Conservation (phyloP, 768 basidiomycete genomes). For the Termitomyces sp. region DNA sequence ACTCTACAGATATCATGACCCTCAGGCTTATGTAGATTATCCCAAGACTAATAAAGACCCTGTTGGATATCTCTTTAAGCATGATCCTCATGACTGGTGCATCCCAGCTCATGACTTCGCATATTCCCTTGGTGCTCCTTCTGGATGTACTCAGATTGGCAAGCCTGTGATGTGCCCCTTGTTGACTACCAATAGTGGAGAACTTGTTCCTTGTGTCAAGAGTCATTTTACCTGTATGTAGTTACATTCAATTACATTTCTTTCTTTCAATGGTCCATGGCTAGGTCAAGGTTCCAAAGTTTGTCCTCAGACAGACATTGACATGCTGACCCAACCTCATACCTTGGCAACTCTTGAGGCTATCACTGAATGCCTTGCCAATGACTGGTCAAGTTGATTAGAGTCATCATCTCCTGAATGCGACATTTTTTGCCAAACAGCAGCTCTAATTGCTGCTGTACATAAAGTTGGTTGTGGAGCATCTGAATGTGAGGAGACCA, state of each 20-base stretch:
- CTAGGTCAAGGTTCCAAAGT: constrained; percentile 18
- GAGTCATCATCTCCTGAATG: neutral
- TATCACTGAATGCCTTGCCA: neutral
- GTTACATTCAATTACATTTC: neutral
- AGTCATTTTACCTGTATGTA: constrained; percentile 17
- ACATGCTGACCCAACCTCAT: neutral
- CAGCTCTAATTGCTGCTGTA: neutral
- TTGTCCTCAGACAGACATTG: constrained; percentile 10
- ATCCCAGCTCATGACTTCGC: constrained; percentile 10
- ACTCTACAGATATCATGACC: constrained; percentile 9
- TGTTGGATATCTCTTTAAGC: constrained; percentile 14
- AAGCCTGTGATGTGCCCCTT: constrained; percentile 1
- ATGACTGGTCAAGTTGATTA: neutral
- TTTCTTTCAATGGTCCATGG: neutral
- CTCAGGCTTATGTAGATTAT: constrained; percentile 12
- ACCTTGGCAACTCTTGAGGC: neutral
- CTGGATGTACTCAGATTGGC: constrained; percentile 4
- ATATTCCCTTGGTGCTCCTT: constrained; percentile 11
- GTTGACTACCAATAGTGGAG: neutral
- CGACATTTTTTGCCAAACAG: neutral
- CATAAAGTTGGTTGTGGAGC: neutral
- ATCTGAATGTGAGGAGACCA: neutral
- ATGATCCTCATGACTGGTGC: constrained; percentile 10
- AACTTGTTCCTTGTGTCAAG: constrained; percentile 11
- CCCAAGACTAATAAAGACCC: constrained; percentile 9